Base-by-base conservation (phyloP, 768 basidiomycete genomes). In the Porpolomopsis calyptriformis region DNA sequence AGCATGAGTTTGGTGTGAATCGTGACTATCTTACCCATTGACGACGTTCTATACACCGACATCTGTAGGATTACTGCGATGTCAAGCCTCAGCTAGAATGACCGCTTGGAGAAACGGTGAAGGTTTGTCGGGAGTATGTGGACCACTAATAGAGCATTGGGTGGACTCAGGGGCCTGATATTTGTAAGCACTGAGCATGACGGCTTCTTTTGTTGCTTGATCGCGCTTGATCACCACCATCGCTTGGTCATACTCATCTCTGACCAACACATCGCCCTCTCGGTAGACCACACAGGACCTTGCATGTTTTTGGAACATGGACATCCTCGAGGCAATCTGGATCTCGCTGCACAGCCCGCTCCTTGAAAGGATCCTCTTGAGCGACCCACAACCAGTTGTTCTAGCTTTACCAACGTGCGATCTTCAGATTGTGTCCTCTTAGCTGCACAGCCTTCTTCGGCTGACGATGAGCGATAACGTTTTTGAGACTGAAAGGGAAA, bases 261-360 rank as follows among this genome's bases (percentile, higher is more conserved):
- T 48, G 39, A 48, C 36, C 40, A 48, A 42, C 39, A 48, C 26
- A 23, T 41, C 46, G 5, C 46, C 46, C 12, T 24, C 19, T 26
- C 36, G 31, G 46, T 34, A 48, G 41, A 31, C 40, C 39, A 41
- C 41, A 16, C 12, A 48, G 38, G 27, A 48, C 46, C 33, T 42
- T 41, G 46, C 29, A 48, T 41, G 38, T 48, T 34, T 14, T 38
- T 48, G 46, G 38, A 42, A 48, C 46, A 23, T 48, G 25, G 41
- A 48, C 46, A 48, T 48, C 46, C 26, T 22, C 39, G 33, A 48
- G 27, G 39, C 35, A 22, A 47, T 40, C 23, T 35, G 46, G 31
- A 47, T 47, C 46, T 27, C 46, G 46, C 20, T 40, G 24, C 29
- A 48, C 46, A 42, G 40, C 36, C 38, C 39, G 39, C 41, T 48